Conservation (phyloP, 108 stramenopile genomes). For the Schizochytrium sp. region DNA sequence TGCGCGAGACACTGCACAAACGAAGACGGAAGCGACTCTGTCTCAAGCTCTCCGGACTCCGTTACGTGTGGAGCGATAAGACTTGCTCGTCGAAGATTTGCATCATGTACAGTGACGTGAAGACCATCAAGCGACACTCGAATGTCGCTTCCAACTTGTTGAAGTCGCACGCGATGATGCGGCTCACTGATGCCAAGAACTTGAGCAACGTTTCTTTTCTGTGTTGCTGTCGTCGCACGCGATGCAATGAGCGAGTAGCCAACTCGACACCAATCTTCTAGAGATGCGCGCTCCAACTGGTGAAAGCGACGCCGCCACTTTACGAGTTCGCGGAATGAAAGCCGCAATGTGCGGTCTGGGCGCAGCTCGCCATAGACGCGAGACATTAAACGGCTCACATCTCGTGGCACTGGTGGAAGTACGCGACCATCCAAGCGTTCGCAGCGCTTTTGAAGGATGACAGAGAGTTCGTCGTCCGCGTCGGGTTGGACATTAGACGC, state of each 20-base stretch:
- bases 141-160: neutral
- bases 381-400: neutral
- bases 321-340: slow-evolving; percentile 4
- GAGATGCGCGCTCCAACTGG: neutral
- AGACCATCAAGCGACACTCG: neutral
- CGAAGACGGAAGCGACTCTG: neutral
- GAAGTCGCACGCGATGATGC: neutral
- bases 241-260: neutral
- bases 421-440: neutral
- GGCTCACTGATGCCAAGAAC: neutral
- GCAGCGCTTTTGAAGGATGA: neutral
- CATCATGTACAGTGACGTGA: neutral
- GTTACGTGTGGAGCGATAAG: neutral
- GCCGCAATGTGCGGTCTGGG: neutral
- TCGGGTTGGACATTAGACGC: neutral
- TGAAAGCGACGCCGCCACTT: slow-evolving; percentile 4
- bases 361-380: neutral
- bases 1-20: neutral
- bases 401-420: neutral
- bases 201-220: neutral
- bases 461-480: neutral
- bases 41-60: neutral
- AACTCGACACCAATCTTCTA: neutral
- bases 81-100: neutral
- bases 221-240: neutral